Evolutionary conservation across 257 asterid genomes (phyloP).

Genomic region (Eustoma russellianum): DNA sequence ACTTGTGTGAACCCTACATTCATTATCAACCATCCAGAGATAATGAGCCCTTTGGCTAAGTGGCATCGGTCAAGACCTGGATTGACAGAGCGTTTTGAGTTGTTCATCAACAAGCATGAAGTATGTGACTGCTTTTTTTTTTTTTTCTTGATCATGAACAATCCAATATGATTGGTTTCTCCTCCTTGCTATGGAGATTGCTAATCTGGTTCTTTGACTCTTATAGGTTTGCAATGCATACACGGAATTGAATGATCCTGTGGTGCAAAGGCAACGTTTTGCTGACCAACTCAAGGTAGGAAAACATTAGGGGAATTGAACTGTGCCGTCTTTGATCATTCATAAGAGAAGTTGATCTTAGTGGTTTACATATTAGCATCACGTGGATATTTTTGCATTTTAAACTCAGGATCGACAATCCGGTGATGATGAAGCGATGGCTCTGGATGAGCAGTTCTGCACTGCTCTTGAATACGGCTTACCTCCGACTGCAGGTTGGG

Average conservation of each 20-base stretch:
- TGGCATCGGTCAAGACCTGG: conserved; percentile 88
- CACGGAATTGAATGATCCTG: conserved; percentile 94
- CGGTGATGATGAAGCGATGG: conserved; percentile 99
- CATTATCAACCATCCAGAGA: conserved; percentile 89
- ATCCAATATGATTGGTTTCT: not conserved
- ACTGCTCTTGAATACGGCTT: conserved; percentile 90
- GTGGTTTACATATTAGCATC: not conserved
- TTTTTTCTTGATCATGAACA: too few species aligned
- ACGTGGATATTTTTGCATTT: not conserved
- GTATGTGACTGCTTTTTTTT: conserved; percentile 23
- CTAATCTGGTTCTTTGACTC: not conserved
- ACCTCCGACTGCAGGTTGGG: conserved; percentile 99
- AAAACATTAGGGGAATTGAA: not conserved
- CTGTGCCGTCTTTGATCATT: not conserved
- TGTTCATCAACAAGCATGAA: conserved; percentile 82
- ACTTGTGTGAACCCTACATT: conserved; percentile 68
- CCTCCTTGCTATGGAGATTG: not conserved
- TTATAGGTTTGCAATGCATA: conserved; percentile 83
- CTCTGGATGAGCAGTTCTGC: conserved; percentile 75
- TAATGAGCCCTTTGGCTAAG: conserved; percentile 92
- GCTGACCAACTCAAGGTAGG: conserved; percentile 90
- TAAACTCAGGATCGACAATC: conserved; percentile 73
- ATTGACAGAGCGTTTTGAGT: conserved; percentile 78
- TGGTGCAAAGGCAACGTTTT: conserved; percentile 89
- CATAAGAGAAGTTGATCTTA: not conserved